Conservation (phyloP, 805 yeast species). For the Wickerhamiella sergipiensis region DNA sequence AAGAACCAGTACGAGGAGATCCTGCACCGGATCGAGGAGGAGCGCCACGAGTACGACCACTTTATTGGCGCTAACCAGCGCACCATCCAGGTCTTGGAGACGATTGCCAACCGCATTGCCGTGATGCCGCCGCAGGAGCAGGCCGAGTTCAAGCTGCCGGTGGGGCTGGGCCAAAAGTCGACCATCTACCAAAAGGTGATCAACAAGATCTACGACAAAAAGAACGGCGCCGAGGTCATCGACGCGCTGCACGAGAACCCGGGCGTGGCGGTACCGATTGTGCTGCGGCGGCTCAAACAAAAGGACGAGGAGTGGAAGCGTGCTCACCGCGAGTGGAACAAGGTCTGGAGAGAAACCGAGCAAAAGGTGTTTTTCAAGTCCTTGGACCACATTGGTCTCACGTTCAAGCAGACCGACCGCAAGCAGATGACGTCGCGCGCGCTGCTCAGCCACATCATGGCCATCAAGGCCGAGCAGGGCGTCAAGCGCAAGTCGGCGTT, state of each 20-base stretch:
- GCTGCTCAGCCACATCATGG: slow-evolving; percentile 77
- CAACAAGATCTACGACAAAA: slow-evolving; percentile 83
- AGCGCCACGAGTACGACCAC: slow-evolving; percentile 92
- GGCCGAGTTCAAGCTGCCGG: slow-evolving; percentile 71
- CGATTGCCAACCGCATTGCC: slow-evolving; percentile 85
- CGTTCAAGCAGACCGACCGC: slow-evolving; percentile 94
- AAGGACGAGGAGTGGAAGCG: slow-evolving; percentile 99
- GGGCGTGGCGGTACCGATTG: slow-evolving; percentile 86
- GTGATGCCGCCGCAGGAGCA: slow-evolving; percentile 88
- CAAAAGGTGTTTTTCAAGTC: slow-evolving; percentile 89
- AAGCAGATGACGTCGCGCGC: slow-evolving; percentile 82
- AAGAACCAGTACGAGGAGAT: slow-evolving; percentile 97
- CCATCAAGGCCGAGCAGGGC: slow-evolving; percentile 83
- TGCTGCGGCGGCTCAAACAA: slow-evolving; percentile 82
- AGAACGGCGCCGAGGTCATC: slow-evolving; percentile 89
- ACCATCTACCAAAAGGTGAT: slow-evolving; percentile 91
- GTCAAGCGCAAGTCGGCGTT: slow-evolving; percentile 75
- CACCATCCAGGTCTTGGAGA: slow-evolving; percentile 89
- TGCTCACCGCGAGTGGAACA: slow-evolving; percentile 97
- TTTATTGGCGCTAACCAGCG: slow-evolving; percentile 90
- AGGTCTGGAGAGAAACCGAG: slow-evolving; percentile 97
- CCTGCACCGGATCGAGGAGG: slow-evolving; percentile 88
- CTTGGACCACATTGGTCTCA: slow-evolving; percentile 85
- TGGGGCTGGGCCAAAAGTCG: slow-evolving; percentile 87
- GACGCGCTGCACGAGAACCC: slow-evolving; percentile 94